Conservation (phyloP, 2,329 filamentous ascomycete species). For the Aspergillus pseudoterreus region DNA sequence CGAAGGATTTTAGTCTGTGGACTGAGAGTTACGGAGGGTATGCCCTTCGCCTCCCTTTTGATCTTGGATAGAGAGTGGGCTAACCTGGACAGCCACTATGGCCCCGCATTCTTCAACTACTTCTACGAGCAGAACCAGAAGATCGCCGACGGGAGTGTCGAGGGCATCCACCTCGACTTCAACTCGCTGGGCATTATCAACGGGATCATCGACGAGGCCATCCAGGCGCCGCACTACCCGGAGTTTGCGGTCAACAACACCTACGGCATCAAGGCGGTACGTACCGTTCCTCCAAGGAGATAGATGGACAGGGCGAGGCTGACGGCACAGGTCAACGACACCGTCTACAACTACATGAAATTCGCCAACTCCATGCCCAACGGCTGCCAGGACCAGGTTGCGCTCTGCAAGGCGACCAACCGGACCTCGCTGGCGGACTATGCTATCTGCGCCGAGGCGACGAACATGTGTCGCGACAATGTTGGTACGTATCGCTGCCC, state of each 20-base stretch:
- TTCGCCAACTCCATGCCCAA: conserved; percentile 60
- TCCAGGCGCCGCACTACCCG: conserved; percentile 50
- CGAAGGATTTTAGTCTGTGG: conserved; percentile 56
- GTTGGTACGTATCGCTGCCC: conserved; percentile 38
- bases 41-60: conserved; percentile 15
- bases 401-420: conserved; percentile 62
- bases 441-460: conserved; percentile 53
- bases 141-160: conserved; percentile 48
- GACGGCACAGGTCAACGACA: conserved; percentile 48
- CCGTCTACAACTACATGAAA: conserved; percentile 57
- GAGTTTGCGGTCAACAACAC: conserved; percentile 54
- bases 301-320: neutral
- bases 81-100: conserved; percentile 44
- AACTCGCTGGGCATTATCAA: conserved; percentile 55
- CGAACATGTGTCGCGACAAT: conserved; percentile 53
- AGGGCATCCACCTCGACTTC: conserved; percentile 51
- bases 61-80: neutral
- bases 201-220: conserved; percentile 53
- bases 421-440: conserved; percentile 51
- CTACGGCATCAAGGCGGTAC: conserved; percentile 48
- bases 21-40: conserved; percentile 53
- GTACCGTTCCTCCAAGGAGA: conserved; percentile 10
- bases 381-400: conserved; percentile 60
- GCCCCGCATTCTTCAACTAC: conserved; percentile 54
- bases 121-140: conserved; percentile 56